phyloP scores from a whole-genome alignment of 73 alveolate species.

The Paramecium sexaurelia region DNA sequence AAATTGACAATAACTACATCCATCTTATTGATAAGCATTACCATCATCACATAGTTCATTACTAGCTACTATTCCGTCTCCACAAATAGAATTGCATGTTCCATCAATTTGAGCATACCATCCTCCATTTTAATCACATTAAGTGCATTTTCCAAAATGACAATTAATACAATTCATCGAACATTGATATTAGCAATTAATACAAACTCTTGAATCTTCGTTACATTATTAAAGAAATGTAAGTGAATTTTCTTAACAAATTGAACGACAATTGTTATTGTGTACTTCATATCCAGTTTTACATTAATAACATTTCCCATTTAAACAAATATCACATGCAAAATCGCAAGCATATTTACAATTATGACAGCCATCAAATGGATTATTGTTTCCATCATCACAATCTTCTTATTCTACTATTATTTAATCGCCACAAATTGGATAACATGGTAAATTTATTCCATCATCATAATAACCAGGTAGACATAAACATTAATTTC shows the following conservation, averaged over 20 bases:
- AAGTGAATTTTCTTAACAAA: background rate
- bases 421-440: background rate
- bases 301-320: background rate
- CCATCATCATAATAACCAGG: background rate
- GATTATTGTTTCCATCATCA: constrained; percentile 26
- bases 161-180: background rate
- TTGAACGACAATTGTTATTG: background rate
- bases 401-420: background rate
- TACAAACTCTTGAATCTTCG: background rate
- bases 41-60: background rate
- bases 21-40: background rate
- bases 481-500: background rate
- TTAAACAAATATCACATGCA: background rate
- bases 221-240: background rate
- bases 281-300: background rate
- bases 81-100: background rate
- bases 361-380: constrained; percentile 3
- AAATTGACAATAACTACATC: background rate
- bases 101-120: background rate
- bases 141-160: background rate
- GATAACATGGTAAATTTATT: background rate
- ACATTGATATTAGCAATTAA: background rate
- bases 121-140: background rate
- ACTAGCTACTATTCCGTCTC: background rate
- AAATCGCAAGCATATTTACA: background rate